Evolutionary conservation across 176 grass and related monocot genomes (phyloP), one percentile per base, ranked within the genome.

Genomic region (Calamus simplicifolius): DNA sequence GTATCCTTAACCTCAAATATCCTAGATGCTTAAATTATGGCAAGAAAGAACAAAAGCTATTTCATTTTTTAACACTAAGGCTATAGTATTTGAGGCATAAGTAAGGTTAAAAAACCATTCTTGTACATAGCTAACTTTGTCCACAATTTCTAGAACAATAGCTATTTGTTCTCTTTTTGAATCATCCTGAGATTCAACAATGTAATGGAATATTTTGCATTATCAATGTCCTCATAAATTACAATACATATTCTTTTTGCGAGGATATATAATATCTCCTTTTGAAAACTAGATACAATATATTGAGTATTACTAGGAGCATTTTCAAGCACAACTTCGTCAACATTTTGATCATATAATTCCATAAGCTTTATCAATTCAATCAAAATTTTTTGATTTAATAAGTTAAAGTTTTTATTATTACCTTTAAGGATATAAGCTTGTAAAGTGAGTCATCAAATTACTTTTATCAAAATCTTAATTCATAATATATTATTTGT

Each of bases 211-310:
- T 23, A 23, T 23, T 23, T 23, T 23, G 21, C 21, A 66, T 71
- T 25, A 0, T 19, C 68, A 60, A 72, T 66, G 72, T 79, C 58
- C 16, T 72, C 31, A 25, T 6, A 35, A 61, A 76, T 62, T 43
- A 18, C 6, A 1, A 48, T 50, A 5, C 25, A 18, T 5, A 69
- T 48, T 61, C 54, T 59, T 17, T 2, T 54, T 26, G 30, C 29
- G 57, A 57, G 19, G 72, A 67, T 54, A 58, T 53, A 23, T 5
- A 66, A 18, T 7, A 79, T 72, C 16, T 79, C 59, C n/a, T 79
- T 59, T 48, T 79, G 27, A 59, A 73, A 72, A 4, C 50, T 50
- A 18, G 29, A 68, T 21, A 38, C 68, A 1, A 18, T 68, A 49
- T 74, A 80, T 16, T 67, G 58, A 0, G 21, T 23, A 23, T 23